Evolutionary conservation across 2,329 filamentous ascomycete genomes (phyloP), one percentile per base, ranked within the genome.

Genomic region (Knufia petricola): DNA sequence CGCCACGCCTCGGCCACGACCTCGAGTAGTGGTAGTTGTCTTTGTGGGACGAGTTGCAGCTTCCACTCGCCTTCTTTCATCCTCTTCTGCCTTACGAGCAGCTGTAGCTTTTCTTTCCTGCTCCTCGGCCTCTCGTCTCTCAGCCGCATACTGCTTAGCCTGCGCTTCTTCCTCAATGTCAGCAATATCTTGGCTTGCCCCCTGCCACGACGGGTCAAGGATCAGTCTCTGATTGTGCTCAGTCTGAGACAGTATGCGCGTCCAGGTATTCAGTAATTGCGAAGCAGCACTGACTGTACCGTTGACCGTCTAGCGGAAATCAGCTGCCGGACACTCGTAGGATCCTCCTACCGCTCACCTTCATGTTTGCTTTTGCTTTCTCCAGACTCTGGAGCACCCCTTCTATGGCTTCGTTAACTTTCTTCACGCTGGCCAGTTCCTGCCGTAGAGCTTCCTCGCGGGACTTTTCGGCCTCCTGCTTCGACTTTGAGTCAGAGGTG

Each of bases 181-280:
- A n/a, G 79, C 75, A 32, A 95, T 68, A 67, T 98, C 92, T 61
- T 89, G 81, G 3, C 80, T 85, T 23, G 89, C 85, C 49, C 92
- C 92, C 62, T 90, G 84, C 88, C 90, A 98, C 50, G 80, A 74
- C 1, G 87, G 85, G 61, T 95, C 85, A 39, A 96, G 75, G 38
- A 98, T 83, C 44, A 98, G 73, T 20, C 92, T 82, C 65, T 96
- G 89, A 63, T 94, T 96, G 68, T 98, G 92, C 67, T 98, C 92
- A 3, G 92, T 95, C 66, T 98, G 92, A 4, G 87, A 92, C 10
- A 98, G 78, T 56, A 98, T 95, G 46, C 88, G 82, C 7, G 88
- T 94, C 90, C 90, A 98, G 13, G 89, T 94, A 60, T 94, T 88
- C 26, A 98, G 80, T 12, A 98, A 77, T 1, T 85, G 85, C 12